Base-by-base conservation (phyloP, 2,329 filamentous ascomycete genomes). In the Onygenales sp. region DNA sequence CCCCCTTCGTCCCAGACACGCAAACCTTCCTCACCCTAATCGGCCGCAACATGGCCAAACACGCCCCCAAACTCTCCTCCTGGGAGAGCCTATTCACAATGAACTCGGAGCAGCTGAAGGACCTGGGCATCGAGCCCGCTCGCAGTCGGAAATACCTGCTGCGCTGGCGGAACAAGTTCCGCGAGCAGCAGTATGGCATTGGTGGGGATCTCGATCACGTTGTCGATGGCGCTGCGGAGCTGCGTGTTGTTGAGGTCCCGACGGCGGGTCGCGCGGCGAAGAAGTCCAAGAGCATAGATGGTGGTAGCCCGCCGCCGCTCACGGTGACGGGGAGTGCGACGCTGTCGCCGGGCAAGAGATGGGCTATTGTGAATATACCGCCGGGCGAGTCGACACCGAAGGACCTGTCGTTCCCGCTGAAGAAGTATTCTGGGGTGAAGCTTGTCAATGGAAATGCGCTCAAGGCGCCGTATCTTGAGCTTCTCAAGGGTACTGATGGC, bases 71-170 rank as follows among this genome's bases (percentile, higher is more conserved):
- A 71, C 88, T 98, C 62, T 83, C 87, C 2, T 85, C 86, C 9
- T 97, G 93, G 93, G 86, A 93, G 51, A 82, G 88, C 5, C 82
- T 98, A 45, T 97, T 97, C 78, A 84, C 84, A 45, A 77, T 93
- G 58, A 84, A 82, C 21, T 89, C 88, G 14, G 69, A 77, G 44
- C 84, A 97, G 71, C 78, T 98, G 59, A 83, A 84, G 59, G 85
- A 92, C 62, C 78, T 93, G 14, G 92, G 93, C 53, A 79, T 97
- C 57, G 92, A 97, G 68, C 89, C 90, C 11, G 81, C 92, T 14
- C 85, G 92, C 44, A 81, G 83, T 59, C 81, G 93, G 57, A 79
- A 85, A 54, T 98, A 97, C 66, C 80, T 98, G 13, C 74, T 97
- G 47, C 82, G 85, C 58, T 96, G 92, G 88, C 82, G 90, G 61